Evolutionary conservation across 164 flowering plant genomes (phyloP), one percentile per base, ranked within the genome.

Genomic region (Nelumbo lutea): DNA sequence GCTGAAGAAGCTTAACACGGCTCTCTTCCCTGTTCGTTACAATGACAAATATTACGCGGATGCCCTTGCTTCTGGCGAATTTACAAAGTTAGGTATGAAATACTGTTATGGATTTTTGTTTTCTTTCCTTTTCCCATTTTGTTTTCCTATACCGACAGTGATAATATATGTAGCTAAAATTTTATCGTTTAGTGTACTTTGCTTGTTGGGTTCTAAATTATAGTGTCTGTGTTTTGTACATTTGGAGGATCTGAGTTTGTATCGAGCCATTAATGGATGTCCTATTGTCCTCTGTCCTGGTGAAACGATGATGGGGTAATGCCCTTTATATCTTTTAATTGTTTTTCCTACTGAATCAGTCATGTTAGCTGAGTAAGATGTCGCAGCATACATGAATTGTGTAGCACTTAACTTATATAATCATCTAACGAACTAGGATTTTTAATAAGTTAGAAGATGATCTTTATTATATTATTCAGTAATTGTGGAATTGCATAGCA

Each of bases 31-130:
- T 39, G 90, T 96, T 72, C 90, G 91, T 6, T 96, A 96, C 85
- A 96, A 96, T 71, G 97, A 96, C 68, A 96, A 91, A 66, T 96
- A 93, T 68, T 96, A 96, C 77, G 75, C 92, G n/a, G 99, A 96
- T 75, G 96, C 93, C 57, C 88, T 96, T 46, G 86, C 96, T 56
- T 86, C 98, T 42, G 90, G 80, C 56, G 89, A 93, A 38, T 90
- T 96, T 82, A 86, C 99, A 72, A 93, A 91, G 76, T 84, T 96
- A 57, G 99, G 98, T 93, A 7, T 55, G 68, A 14, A 27, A 53
- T 63, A n/a, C 40, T 42, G 55, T 41, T 27, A 27, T 27, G 27
- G 27, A 58, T 45, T 56, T 39, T 44, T 50, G 27, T 27, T 27
- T 13, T 40, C 42, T 42, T 42, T 63, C 53, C 45, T 27, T 27